Conservation (phyloP, 2,329 filamentous ascomycete genomes). For the Emmonsiellopsis sp. region DNA sequence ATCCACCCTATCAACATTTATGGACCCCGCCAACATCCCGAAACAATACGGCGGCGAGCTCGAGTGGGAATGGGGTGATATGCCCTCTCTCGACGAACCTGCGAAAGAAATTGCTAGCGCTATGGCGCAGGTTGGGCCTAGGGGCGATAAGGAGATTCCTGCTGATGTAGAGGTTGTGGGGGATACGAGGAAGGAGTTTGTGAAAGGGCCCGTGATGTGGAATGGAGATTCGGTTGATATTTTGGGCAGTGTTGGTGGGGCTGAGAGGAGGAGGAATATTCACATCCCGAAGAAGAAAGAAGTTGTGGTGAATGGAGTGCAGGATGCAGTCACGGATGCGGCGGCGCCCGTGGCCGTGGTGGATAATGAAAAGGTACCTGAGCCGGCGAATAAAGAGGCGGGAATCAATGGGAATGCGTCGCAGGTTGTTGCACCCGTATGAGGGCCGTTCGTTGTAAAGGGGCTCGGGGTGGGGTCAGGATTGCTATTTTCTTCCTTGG, state of each 20-base stretch:
- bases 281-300: constrained; percentile 1
- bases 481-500: too few species aligned
- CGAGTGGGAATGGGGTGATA: constrained; percentile 70
- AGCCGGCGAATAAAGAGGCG: neutral
- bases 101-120: constrained; percentile 25
- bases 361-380: constrained; percentile 21
- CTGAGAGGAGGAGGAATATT: constrained; percentile 8
- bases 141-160: constrained; percentile 5
- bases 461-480: too few species aligned
- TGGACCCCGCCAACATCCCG: constrained; percentile 74
- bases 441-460: neutral
- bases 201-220: constrained; percentile 55
- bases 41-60: constrained; percentile 83
- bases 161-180: neutral
- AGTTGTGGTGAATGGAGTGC: neutral
- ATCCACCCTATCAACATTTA: constrained; percentile 68
- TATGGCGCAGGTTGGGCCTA: constrained; percentile 20
- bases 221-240: constrained; percentile 74
- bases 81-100: constrained; percentile 58
- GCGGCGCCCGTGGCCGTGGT: constrained; percentile 22
- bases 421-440: neutral
- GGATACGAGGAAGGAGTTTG: constrained; percentile 8
- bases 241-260: constrained; percentile 47
- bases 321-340: neutral
- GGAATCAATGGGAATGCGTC: neutral